Percentiles rank a stretch among this genome's conserved stretches.
These are phyloP conservation scores for Aspergillus sp. DNA, from an alignment of 2,329 filamentous ascomycete species.

Conservation along the genomic window DNA sequence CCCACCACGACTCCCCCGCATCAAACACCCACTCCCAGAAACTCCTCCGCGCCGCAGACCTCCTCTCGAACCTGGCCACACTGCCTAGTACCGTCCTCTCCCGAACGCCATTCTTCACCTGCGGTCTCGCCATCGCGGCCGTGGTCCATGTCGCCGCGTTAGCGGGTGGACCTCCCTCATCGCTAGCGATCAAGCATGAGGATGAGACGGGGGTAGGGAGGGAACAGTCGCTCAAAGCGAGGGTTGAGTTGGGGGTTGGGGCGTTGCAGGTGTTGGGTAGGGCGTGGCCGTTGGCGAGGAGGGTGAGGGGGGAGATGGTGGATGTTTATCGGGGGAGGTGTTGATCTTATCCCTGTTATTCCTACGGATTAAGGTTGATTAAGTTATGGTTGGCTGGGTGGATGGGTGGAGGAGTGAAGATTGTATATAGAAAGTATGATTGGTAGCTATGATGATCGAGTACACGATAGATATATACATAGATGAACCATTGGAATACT, in stretches of 20 bases:
- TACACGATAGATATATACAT: too few relatives aligned
- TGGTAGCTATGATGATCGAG: too few relatives aligned
- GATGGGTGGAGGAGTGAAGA: too few relatives aligned
- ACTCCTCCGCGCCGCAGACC: constrained; percentile 72
- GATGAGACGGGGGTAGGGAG: neutral
- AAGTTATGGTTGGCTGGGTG: too few relatives aligned
- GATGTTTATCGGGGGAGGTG: constrained; percentile 22
- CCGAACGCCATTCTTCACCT: constrained; percentile 79
- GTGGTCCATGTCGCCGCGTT: constrained; percentile 71
- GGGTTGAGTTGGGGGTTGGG: constrained; percentile 33
- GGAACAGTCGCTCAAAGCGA: constrained; percentile 28
- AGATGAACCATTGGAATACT: too few relatives aligned
- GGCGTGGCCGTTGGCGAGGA: constrained; percentile 33
- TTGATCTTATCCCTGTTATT: neutral
- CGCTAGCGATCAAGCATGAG: neutral
- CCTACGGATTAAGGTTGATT: too few relatives aligned
- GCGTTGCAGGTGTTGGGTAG: constrained; percentile 32
- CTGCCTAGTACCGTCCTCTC: constrained; percentile 55
- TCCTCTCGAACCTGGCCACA: constrained; percentile 71
- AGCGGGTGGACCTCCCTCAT: constrained; percentile 31
- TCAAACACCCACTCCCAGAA: constrained; percentile 65
- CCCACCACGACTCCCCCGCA: neutral
- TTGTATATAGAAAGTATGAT: too few relatives aligned
- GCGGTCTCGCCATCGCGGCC: constrained; percentile 70
- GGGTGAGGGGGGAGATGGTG: constrained; percentile 31